Conservation (phyloP, 257 asterid species). For the Gynochthodes officinalis region DNA sequence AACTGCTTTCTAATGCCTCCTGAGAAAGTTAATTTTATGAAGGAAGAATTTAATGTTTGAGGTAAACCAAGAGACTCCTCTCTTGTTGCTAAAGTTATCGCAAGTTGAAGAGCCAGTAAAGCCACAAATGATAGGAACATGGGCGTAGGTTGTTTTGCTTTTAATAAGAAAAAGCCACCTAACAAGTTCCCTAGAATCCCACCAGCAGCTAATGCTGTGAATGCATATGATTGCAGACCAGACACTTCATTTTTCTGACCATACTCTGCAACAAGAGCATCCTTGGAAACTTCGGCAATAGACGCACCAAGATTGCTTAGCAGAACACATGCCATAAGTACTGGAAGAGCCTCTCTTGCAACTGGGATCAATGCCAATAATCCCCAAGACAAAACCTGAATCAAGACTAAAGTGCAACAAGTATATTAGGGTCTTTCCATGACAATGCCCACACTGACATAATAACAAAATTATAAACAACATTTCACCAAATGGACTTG, state of each 20-base stretch:
- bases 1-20: constrained; percentile 48
- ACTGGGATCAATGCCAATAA: constrained; percentile 61
- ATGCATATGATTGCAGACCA: constrained; percentile 82
- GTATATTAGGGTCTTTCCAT: neutral
- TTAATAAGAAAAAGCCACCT: constrained; percentile 66
- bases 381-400: constrained; percentile 86
- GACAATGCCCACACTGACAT: neutral
- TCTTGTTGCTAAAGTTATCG: constrained; percentile 42
- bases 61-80: constrained; percentile 70
- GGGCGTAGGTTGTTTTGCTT: constrained; percentile 49
- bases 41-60: constrained; percentile 22
- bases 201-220: constrained; percentile 77
- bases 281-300: constrained; percentile 79
- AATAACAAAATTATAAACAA: neutral
- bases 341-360: constrained; percentile 53
- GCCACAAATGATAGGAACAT: constrained; percentile 71
- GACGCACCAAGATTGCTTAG: constrained; percentile 79
- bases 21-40: constrained; percentile 31
- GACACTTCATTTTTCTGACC: constrained; percentile 54
- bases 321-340: constrained; percentile 63
- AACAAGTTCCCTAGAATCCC: constrained; percentile 74
- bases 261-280: constrained; percentile 78
- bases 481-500: neutral
- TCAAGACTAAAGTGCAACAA: constrained; percentile 42
- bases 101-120: constrained; percentile 57